A percentile compares a stretch with the other conserved stretches of the same genome.
Evolutionary conservation across 805 yeast genomes (phyloP).

Genomic region (Sungouiozyma ichnusensis): DNA sequence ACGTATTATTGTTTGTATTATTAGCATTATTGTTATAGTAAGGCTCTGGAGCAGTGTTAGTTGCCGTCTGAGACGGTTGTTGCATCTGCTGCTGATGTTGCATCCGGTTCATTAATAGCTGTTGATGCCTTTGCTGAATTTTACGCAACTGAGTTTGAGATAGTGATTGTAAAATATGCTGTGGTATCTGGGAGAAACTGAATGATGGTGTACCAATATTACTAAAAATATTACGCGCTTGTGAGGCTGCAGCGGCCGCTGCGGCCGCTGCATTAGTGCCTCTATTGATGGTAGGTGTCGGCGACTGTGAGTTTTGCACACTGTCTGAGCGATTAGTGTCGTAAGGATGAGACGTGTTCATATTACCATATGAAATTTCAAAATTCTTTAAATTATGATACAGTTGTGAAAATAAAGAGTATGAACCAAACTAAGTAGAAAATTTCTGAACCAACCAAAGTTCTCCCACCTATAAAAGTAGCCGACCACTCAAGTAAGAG

Average conservation of each 20-base stretch:
- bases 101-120: constrained; percentile 20
- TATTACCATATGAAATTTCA: no score
- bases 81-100: constrained; percentile 12
- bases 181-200: constrained; percentile 26
- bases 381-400: no score
- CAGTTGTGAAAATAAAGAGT: background rate
- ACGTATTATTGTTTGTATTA: background rate
- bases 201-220: constrained; percentile 29
- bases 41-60: constrained; percentile 4
- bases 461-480: no score
- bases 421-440: background rate
- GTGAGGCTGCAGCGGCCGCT: background rate
- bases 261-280: background rate
- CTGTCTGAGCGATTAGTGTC: background rate
- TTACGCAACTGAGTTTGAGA: constrained; percentile 25
- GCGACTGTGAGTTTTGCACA: background rate
- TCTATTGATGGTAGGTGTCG: background rate
- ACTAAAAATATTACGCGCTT: constrained; percentile 11
- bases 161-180: constrained; percentile 23
- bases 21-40: constrained; percentile 1
- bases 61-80: constrained; percentile 2
- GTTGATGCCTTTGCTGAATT: constrained; percentile 29
- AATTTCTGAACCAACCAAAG: background rate
- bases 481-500: no score
- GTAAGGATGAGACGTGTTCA: background rate